Evolutionary conservation across 495 filamentous ascomycete species (phyloP), one percentile per base, ranked within the genome.

Genomic region (Lindgomyces ingoldianus): DNA sequence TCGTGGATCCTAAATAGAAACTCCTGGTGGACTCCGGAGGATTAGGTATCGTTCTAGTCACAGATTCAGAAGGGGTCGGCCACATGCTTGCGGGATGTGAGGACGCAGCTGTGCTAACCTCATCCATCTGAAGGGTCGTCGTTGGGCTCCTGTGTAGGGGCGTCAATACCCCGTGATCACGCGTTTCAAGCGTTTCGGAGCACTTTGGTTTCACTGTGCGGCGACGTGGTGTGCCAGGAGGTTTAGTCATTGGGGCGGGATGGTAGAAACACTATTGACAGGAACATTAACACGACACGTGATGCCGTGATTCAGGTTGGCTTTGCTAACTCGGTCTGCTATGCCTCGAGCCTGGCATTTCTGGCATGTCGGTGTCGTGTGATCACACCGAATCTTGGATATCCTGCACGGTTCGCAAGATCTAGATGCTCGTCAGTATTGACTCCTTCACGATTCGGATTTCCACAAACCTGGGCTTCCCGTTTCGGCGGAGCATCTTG

Each of bases 231-330:
- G 52, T 56, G 1, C 65, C 65, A 26, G 65, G 29, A 1, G 66
- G 60, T 45, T 69, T 69, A 4, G 66, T 69, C 66, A 69, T 60
- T 6, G 66, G 66, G 4, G 46, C 41, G 9, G 66, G 66, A 61
- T 69, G 66, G 22, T 55, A 64, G 48, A 55, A 64, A 41, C 66
- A 69, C 65, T 68, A 47, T 54, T 9, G 19, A 14, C 0, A 19
- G 26, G 6, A 55, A 18, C 30, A 53, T 66, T 50, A 66, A 51
- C 50, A 56, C 18, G 3, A 18, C 29, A 24, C 3, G 22, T 3
- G n/a, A 8, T 19, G 6, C 1, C 4, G 36, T 2, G 14, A 49
- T n/a, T 29, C 19, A 30, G 22, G 1, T 48, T 44, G 62, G 33
- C 2, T 41, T 14, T 63, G 27, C 64, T 25, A 9, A 68, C 59